phyloP scores from a whole-genome alignment of 441 rosid species.

The Erodium moschatum region DNA sequence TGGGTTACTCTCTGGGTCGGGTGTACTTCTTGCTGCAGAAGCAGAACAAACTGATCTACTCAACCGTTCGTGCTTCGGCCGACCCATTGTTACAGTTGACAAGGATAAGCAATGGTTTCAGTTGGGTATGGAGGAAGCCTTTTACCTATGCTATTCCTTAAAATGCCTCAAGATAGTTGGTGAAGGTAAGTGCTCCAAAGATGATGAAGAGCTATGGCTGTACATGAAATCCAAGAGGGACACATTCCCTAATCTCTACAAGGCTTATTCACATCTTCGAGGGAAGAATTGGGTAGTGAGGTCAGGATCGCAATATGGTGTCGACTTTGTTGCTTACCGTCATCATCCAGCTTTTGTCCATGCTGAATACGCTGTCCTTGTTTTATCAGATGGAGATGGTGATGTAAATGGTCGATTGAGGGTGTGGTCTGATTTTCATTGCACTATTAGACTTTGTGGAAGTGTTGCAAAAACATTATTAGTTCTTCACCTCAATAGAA shows the following conservation, averaged over 20 bases:
- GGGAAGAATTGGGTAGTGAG: slow-evolving; percentile 55
- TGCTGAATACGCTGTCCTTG: slow-evolving; percentile 52
- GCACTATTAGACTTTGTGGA: slow-evolving; percentile 42
- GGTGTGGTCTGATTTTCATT: slow-evolving; percentile 53
- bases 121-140: slow-evolving; percentile 61
- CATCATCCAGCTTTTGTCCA: slow-evolving; percentile 67
- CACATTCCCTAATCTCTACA: slow-evolving; percentile 40
- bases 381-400: slow-evolving; percentile 28
- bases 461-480: slow-evolving; percentile 49
- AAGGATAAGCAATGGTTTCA: slow-evolving; percentile 52
- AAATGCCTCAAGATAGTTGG: slow-evolving; percentile 41
- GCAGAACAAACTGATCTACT: slow-evolving; percentile 39
- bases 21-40: slow-evolving; percentile 34
- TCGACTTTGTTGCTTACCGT: slow-evolving; percentile 49
- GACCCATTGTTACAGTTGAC: slow-evolving; percentile 29
- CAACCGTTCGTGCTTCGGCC: slow-evolving; percentile 43
- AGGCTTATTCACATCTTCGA: slow-evolving; percentile 50
- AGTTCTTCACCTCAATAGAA: slow-evolving; percentile 30
- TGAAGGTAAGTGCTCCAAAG: slow-evolving; percentile 21
- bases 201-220: slow-evolving; percentile 33
- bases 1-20: slow-evolving; percentile 35
- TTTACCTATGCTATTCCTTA: slow-evolving; percentile 37
- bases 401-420: slow-evolving; percentile 34
- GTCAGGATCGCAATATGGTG: slow-evolving; percentile 54
- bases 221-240: slow-evolving; percentile 32